These are phyloP conservation scores for Camelina hispida DNA, from an alignment of 345 rosid species.

Conservation along the genomic window DNA sequence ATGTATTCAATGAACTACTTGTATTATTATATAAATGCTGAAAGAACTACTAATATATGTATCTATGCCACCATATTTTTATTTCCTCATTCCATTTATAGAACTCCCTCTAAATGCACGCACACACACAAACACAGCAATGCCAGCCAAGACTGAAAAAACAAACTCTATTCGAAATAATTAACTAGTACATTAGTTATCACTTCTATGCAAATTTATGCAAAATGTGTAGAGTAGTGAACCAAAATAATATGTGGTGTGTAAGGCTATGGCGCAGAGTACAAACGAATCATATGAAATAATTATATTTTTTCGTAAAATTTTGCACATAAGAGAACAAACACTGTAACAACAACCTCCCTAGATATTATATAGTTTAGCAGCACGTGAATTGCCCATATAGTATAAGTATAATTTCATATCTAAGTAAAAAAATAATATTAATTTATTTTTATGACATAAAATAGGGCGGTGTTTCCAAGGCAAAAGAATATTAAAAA, in stretches of 20 bases:
- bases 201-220: constrained; percentile 10
- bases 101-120: constrained; percentile 40
- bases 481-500: constrained; percentile 39
- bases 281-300: constrained; percentile 29
- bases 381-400: constrained; percentile 69
- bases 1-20: constrained; percentile 46
- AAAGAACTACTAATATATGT: constrained; percentile 9
- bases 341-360: constrained; percentile 55
- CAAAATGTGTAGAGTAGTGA: constrained; percentile 18
- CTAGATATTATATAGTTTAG: constrained; percentile 50
- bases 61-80: constrained; percentile 17
- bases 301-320: background rate
- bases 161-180: background rate
- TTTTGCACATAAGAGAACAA: constrained; percentile 55
- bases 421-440: constrained; percentile 12
- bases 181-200: constrained; percentile 1
- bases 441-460: constrained; percentile 21
- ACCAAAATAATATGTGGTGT: constrained; percentile 21
- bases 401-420: constrained; percentile 30
- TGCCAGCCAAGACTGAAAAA: constrained; percentile 25
- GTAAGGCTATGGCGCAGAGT: constrained; percentile 17
- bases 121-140: constrained; percentile 38
- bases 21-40: constrained; percentile 21
- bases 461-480: constrained; percentile 64
- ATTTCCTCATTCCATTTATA: constrained; percentile 32